A percentile compares a stretch with the other conserved stretches of the same genome.
Evolutionary conservation across 148 eudicot species (phyloP).

Genomic region (Spergularia bocconei): DNA sequence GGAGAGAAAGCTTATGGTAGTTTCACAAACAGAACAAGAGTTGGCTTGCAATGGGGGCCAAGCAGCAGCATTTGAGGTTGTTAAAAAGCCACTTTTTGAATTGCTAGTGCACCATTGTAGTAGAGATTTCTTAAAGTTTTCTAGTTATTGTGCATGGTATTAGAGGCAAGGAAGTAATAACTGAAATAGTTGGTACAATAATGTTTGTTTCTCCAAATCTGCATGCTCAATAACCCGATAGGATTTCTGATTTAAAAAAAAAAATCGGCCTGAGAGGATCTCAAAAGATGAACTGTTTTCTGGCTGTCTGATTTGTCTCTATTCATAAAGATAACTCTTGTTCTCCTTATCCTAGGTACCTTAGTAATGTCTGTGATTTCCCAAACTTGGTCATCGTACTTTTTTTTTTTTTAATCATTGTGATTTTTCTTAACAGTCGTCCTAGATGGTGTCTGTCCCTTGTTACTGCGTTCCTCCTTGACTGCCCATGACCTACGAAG

Average conservation of each 20-base stretch:
- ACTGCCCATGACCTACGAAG: background rate
- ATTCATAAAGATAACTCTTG: background rate
- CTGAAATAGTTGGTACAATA: background rate
- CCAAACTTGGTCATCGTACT: background rate
- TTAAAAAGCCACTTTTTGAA: conserved; percentile 12
- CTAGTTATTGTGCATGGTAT: background rate
- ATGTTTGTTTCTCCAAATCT: background rate
- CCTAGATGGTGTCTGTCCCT: background rate
- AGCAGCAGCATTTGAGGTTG: conserved; percentile 97
- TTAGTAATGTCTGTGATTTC: background rate
- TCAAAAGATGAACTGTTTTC: background rate
- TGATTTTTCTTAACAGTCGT: background rate
- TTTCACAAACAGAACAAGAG: conserved; percentile 97
- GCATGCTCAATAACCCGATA: background rate
- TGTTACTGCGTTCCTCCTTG: background rate
- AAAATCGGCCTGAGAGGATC: too few relatives aligned
- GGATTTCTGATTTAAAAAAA: too few relatives aligned
- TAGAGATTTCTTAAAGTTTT: background rate
- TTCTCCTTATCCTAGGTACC: background rate
- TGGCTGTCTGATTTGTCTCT: background rate
- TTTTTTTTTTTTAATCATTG: background rate
- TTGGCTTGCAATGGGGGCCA: conserved; percentile 99
- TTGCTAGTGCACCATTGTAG: background rate
- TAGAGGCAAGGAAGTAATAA: background rate
- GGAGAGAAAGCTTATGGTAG: conserved; percentile 92